A percentile compares a stretch with the other conserved stretches of the same genome.
Evolutionary conservation across 306 rosid species (phyloP).

Genomic region (Gastrolobium bilobum): DNA sequence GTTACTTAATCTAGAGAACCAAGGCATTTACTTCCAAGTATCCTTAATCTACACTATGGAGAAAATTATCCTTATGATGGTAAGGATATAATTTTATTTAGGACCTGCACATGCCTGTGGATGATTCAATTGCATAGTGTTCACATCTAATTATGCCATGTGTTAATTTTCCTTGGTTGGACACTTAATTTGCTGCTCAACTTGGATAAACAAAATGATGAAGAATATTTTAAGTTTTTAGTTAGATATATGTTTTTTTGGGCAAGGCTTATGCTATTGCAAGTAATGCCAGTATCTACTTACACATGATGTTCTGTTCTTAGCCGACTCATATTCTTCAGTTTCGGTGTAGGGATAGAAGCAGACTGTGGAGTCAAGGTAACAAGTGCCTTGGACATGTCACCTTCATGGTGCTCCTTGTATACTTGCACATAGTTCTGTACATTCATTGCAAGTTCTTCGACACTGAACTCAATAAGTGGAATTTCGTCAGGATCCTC

Average conservation of each 20-base stretch:
- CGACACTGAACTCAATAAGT: slow-evolving; percentile 56
- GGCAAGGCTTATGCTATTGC: slow-evolving; percentile 10
- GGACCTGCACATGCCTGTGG: slow-evolving; percentile 32
- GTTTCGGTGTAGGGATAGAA: slow-evolving; percentile 75
- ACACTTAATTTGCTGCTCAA: slow-evolving; percentile 29
- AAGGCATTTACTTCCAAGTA: slow-evolving; percentile 22
- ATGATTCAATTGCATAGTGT: slow-evolving; percentile 30
- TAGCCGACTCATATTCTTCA: slow-evolving; percentile 86
- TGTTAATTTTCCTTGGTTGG: slow-evolving; percentile 35
- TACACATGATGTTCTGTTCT: slow-evolving; percentile 98
- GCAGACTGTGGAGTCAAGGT: slow-evolving; percentile 68
- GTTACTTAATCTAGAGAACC: slow-evolving; percentile 28
- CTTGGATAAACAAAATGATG: background rate
- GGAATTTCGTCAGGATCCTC: slow-evolving; percentile 85
- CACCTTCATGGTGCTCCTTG: slow-evolving; percentile 66
- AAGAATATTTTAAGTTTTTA: slow-evolving; percentile 18
- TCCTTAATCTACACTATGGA: slow-evolving; percentile 15
- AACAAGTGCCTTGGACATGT: slow-evolving; percentile 88
- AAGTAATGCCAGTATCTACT: slow-evolving; percentile 49
- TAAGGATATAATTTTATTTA: slow-evolving; percentile 24
- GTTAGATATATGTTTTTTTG: slow-evolving; percentile 15
- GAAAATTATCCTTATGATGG: slow-evolving; percentile 24
- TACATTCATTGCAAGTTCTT: slow-evolving; percentile 56
- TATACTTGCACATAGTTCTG: slow-evolving; percentile 61
- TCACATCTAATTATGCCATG: background rate